phyloP scores from a whole-genome alignment of 208 protist genomes.

The Trypanosoma brucei region DNA sequence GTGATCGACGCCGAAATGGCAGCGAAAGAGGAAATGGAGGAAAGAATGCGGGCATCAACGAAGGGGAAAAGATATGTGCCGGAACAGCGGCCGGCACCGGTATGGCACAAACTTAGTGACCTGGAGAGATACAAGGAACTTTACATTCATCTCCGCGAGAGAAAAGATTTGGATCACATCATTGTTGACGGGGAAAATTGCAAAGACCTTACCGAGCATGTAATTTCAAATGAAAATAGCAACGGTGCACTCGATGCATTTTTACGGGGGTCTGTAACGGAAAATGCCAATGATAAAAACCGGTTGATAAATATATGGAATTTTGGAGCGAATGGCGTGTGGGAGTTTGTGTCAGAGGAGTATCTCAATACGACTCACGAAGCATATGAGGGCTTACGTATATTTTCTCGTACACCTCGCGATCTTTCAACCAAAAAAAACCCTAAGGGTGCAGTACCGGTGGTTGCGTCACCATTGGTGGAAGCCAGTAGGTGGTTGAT shows the following conservation, averaged over 20 bases:
- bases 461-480: constrained; percentile 34
- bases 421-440: constrained; percentile 37
- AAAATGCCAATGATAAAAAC: background rate
- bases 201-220: constrained; percentile 6
- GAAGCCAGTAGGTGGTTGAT: constrained; percentile 85
- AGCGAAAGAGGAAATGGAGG: constrained; percentile 25
- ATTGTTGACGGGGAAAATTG: constrained; percentile 12
- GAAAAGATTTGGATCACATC: constrained; percentile 3
- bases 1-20: constrained; percentile 17
- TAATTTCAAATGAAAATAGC: background rate
- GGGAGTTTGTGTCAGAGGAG: constrained; percentile 29
- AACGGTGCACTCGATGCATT: background rate
- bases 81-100: constrained; percentile 5
- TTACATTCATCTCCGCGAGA: constrained; percentile 12
- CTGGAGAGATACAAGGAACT: constrained; percentile 22
- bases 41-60: constrained; percentile 1
- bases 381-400: constrained; percentile 45
- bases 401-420: constrained; percentile 66
- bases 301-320: background rate
- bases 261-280: background rate
- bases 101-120: constrained; percentile 16
- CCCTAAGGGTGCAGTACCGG: constrained; percentile 23
- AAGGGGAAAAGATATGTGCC: constrained; percentile 20
- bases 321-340: constrained; percentile 18
- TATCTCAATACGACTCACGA: constrained; percentile 6